Base-by-base conservation (phyloP, 148 eudicot genomes). In the Arbutus unedo region DNA sequence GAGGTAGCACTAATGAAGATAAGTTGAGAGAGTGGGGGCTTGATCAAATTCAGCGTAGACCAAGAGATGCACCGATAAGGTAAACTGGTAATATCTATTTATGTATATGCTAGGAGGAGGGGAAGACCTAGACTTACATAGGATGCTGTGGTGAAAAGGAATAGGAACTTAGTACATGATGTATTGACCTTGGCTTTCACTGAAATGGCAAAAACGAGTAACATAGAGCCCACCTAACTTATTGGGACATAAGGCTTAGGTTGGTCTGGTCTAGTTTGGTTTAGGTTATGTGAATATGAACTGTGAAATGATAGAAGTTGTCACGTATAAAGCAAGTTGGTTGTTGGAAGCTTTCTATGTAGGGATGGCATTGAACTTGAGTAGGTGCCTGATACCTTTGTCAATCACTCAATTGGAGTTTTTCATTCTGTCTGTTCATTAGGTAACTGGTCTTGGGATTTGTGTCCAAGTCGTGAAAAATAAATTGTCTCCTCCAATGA, bases 391-490 rank as follows among this genome's bases (percentile, higher is more conserved):
- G 49, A n/a, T 48, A 25, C 41, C 16, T 66, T 11, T 3, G 19
- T 8, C 55, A 74, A 2, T 38, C 44, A 6, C 15, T 50, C 68
- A 0, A 74, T 25, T 59, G 53, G n/a, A 45, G 8, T 59, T 19
- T 3, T 3, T 50, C 41, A 44, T 85, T 49, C 3, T 49, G 48
- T 45, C 44, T 48, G 62, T 45, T 80, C 59, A 64, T 55, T 83
- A 97, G 99, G 86, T 88, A 45, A 90, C 89, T 76, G 99, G 99
- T 54, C 87, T 97, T 55, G 91, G 88, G 77, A 90, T 97, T 45
- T 89, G 93, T 80, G 91, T 93, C 41, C 91, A 97, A 88, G 97
- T 94, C 78, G 87, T 97, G 51, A 97, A 97, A 82, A 97, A 97
- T 76, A 97, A 95, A 88, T 82, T 97, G 79, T 93, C 99, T 41